A percentile compares a stretch with the other conserved stretches of the same genome.
These are phyloP conservation scores for Tanozyma kutaoensis DNA, from an alignment of 805 yeast genomes.

Conservation along the genomic window DNA sequence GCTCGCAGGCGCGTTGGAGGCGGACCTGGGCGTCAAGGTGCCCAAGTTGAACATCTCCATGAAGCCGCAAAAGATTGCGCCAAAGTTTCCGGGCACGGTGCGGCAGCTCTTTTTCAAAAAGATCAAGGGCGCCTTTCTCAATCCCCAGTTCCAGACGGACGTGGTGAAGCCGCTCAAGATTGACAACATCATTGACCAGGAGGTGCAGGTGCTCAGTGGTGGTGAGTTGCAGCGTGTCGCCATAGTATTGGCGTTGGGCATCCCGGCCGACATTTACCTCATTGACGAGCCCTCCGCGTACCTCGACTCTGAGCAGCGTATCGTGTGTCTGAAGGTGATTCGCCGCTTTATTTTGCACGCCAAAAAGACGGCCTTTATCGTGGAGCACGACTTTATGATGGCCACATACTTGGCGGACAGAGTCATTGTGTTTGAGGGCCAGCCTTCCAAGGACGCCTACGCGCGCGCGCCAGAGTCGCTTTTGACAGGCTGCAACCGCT, in stretches of 20 bases:
- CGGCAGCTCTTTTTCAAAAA: slow-evolving; percentile 95
- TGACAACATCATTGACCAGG: slow-evolving; percentile 92
- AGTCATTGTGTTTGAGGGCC: slow-evolving; percentile 96
- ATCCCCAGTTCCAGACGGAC: slow-evolving; percentile 97
- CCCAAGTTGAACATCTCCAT: slow-evolving; percentile 88
- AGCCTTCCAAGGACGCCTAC: slow-evolving; percentile 71
- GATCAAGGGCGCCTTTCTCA: slow-evolving; percentile 85
- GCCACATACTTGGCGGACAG: slow-evolving; percentile 98
- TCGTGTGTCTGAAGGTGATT: slow-evolving; percentile 95
- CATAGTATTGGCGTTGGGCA: slow-evolving; percentile 86
- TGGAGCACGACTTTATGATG: slow-evolving; percentile 99
- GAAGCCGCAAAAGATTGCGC: slow-evolving; percentile 99
- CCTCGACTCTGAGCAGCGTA: slow-evolving; percentile 98
- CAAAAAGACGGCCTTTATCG: slow-evolving; percentile 97
- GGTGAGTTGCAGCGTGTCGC: slow-evolving; percentile 99
- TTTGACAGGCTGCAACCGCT: slow-evolving; percentile 93
- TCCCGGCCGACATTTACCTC: slow-evolving; percentile 88
- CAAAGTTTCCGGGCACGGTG: slow-evolving; percentile 97
- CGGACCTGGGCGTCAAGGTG: slow-evolving; percentile 69
- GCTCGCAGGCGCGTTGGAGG: slow-evolving; percentile 83
- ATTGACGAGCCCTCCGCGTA: slow-evolving; percentile 99
- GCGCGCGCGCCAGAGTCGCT: slow-evolving; percentile 89
- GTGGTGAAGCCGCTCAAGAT: slow-evolving; percentile 91
- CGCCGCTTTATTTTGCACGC: slow-evolving; percentile 93
- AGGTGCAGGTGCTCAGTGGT: slow-evolving; percentile 94